Percentiles rank a stretch among this genome's conserved stretches.
Conservation (phyloP, 768 basidiomycete species). For the Mycena epipterygia region DNA sequence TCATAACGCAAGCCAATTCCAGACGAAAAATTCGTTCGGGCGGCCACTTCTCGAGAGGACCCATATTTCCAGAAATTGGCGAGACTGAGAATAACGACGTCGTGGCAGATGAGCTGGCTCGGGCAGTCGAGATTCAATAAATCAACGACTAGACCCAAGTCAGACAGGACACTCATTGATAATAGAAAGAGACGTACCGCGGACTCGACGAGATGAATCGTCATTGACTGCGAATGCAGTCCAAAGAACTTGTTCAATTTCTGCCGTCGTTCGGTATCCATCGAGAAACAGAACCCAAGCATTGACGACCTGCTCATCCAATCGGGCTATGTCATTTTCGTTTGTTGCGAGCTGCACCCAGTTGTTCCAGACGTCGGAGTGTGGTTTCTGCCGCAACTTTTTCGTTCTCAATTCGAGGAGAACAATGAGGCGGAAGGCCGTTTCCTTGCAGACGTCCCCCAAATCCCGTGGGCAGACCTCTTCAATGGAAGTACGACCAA, state of each 20-base stretch:
- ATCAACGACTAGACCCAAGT: conserved; percentile 55
- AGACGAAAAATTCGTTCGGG: conserved; percentile 2
- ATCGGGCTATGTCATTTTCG: conserved; percentile 41
- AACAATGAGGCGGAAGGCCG: conserved; percentile 49
- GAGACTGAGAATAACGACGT: conserved; percentile 55
- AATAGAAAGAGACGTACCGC: conserved; percentile 45
- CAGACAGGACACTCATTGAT: conserved; percentile 3
- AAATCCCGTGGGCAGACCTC: conserved; percentile 40
- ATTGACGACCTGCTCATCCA: conserved; percentile 50
- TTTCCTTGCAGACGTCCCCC: conserved; percentile 30
- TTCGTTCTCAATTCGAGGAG: conserved; percentile 51
- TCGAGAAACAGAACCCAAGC: conserved; percentile 61
- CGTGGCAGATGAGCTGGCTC: conserved; percentile 55
- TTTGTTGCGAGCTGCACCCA: conserved; percentile 52
- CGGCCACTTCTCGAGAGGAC: background rate
- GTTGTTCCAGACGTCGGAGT: conserved; percentile 56
- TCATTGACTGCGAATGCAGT: conserved; percentile 53
- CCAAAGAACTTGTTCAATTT: conserved; percentile 67
- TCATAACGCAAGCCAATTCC: conserved; percentile 48
- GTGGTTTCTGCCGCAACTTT: conserved; percentile 34
- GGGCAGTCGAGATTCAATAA: conserved; percentile 53
- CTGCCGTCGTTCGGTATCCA: conserved; percentile 52
- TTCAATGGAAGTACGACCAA: conserved; percentile 37
- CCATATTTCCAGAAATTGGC: conserved; percentile 56
- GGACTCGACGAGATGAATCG: conserved; percentile 32